Percentiles rank a stretch among this genome's conserved stretches.
These are phyloP conservation scores for Athelia sp. DNA, from an alignment of 1,284 basidiomycete species.

Conservation along the genomic window DNA sequence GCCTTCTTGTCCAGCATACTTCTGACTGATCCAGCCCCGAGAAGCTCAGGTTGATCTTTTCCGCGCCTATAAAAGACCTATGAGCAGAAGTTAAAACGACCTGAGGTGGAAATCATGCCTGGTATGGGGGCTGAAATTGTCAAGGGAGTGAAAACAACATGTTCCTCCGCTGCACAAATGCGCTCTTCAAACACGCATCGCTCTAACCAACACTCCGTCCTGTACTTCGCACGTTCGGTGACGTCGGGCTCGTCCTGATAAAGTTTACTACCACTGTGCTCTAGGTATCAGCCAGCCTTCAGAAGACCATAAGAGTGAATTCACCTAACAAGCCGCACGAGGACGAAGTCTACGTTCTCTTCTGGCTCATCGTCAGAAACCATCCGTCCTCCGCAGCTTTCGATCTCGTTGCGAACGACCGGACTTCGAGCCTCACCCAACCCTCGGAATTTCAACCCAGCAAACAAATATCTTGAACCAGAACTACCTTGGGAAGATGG, in stretches of 20 bases:
- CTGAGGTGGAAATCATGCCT: constrained; percentile 34
- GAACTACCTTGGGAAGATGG: too few relatives aligned
- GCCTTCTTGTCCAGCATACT: constrained; percentile 51
- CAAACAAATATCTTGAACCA: constrained; percentile 34
- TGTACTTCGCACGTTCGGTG: constrained; percentile 43
- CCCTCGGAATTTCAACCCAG: constrained; percentile 47
- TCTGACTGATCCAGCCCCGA: constrained; percentile 70
- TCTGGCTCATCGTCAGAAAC: constrained; percentile 36
- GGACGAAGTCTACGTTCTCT: constrained; percentile 53
- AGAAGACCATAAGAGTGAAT: constrained; percentile 8
- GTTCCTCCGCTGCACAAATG: constrained; percentile 53
- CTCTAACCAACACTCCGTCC: constrained; percentile 83
- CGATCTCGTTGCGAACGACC: constrained; percentile 52
- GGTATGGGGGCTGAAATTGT: constrained; percentile 44
- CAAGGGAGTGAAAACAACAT: constrained; percentile 60
- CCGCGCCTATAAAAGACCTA: constrained; percentile 36
- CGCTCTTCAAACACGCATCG: constrained; percentile 65
- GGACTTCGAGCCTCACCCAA: constrained; percentile 59
- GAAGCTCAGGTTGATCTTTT: constrained; percentile 50
- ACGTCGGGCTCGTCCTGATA: constrained; percentile 47
- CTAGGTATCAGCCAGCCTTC: constrained; percentile 4
- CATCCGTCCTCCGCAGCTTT: constrained; percentile 49
- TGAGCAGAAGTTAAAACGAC: not conserved
- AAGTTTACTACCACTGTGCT: constrained; percentile 54
- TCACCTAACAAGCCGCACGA: constrained; percentile 70